phyloP scores from a whole-genome alignment of 1,139 yeast species.

The Saccharomycopsis phalli region DNA sequence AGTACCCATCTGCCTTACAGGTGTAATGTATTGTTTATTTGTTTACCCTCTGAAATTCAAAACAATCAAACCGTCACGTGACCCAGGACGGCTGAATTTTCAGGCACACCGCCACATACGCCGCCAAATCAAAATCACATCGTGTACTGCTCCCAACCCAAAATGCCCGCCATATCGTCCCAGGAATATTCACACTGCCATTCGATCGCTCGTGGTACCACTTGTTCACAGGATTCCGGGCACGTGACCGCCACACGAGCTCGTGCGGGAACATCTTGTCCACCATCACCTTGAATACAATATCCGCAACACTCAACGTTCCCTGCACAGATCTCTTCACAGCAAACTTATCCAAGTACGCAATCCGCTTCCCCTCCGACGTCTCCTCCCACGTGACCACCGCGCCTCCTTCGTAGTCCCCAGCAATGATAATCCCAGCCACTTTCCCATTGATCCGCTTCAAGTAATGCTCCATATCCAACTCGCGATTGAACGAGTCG shows the following conservation, averaged over 20 bases:
- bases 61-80: neutral
- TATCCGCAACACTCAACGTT: slow-evolving; percentile 86
- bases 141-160: slow-evolving; percentile 47
- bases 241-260: slow-evolving; percentile 82
- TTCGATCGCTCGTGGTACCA: slow-evolving; percentile 93
- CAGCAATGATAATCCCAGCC: slow-evolving; percentile 76
- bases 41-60: neutral
- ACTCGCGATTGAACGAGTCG: slow-evolving; percentile 64
- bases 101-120: slow-evolving; percentile 34
- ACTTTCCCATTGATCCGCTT: slow-evolving; percentile 53
- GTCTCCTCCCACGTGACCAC: slow-evolving; percentile 68
- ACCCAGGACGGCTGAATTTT: slow-evolving; percentile 34
- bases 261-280: slow-evolving; percentile 61
- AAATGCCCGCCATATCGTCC: slow-evolving; percentile 59
- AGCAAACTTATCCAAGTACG: slow-evolving; percentile 89
- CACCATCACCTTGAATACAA: slow-evolving; percentile 73
- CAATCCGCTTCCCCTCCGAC: slow-evolving; percentile 30
- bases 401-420: slow-evolving; percentile 95
- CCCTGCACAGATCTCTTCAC: slow-evolving; percentile 80
- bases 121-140: slow-evolving; percentile 27
- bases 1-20: too few species aligned
- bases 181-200: slow-evolving; percentile 51
- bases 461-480: slow-evolving; percentile 61
- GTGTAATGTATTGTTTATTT: too few species aligned
- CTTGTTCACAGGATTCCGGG: slow-evolving; percentile 82